phyloP scores from a whole-genome alignment of 257 asterid species.

The Scutellaria baicalensis region DNA sequence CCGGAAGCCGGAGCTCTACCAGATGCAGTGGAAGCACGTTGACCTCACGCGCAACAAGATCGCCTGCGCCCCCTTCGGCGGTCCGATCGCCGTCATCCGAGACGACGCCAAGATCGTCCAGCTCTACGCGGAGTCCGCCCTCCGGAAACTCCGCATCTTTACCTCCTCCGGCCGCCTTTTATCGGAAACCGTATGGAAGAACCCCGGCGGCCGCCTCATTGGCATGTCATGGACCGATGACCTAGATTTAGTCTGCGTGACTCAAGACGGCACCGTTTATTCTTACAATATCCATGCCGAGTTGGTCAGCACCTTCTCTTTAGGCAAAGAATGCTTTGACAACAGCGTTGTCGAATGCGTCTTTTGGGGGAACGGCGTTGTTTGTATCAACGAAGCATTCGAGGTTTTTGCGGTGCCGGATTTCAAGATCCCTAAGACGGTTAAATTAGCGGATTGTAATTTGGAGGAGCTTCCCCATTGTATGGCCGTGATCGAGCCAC shows the following conservation, averaged over 20 bases:
- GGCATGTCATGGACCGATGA: constrained; percentile 93
- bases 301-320: constrained; percentile 48
- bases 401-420: constrained; percentile 73
- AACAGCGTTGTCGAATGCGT: constrained; percentile 80
- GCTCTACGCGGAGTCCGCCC: constrained; percentile 89
- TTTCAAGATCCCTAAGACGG: constrained; percentile 52
- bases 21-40: constrained; percentile 90
- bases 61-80: constrained; percentile 94
- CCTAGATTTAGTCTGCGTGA: constrained; percentile 64
- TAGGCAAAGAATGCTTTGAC: constrained; percentile 63
- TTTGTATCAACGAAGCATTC: constrained; percentile 76
- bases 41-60: constrained; percentile 87
- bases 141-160: constrained; percentile 84
- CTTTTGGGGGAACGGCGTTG: constrained; percentile 90
- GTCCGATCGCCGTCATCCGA: constrained; percentile 93
- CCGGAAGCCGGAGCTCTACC: constrained; percentile 88
- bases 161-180: constrained; percentile 76
- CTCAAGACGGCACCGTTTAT: constrained; percentile 84
- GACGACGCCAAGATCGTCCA: constrained; percentile 95
- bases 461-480: constrained; percentile 83
- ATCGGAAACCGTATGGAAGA: constrained; percentile 81
- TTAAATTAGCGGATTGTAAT: constrained; percentile 66
- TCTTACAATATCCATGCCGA: constrained; percentile 66
- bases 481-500: constrained; percentile 96
- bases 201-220: constrained; percentile 78